These are phyloP conservation scores for Knufia petricola DNA, from an alignment of 2,329 filamentous ascomycete genomes.

Conservation along the genomic window DNA sequence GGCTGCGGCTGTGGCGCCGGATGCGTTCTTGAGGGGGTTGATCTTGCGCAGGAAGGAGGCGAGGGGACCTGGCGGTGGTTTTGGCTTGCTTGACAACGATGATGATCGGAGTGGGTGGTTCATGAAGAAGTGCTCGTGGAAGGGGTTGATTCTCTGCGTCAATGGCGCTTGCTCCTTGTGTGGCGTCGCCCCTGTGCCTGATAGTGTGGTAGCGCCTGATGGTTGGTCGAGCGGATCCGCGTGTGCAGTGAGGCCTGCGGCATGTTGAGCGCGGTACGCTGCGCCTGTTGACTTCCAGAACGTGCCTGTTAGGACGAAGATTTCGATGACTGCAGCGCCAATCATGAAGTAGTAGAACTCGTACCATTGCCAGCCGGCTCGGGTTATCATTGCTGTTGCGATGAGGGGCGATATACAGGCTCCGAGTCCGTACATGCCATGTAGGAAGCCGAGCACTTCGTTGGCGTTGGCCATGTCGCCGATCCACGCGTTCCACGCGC, in stretches of 20 bases:
- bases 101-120: background rate
- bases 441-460: slow-evolving; percentile 62
- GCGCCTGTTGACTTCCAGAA: slow-evolving; percentile 46
- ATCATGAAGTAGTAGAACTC: slow-evolving; percentile 65
- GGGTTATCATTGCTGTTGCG: slow-evolving; percentile 61
- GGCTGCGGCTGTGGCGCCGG: slow-evolving; percentile 29
- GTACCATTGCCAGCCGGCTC: slow-evolving; percentile 53
- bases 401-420: slow-evolving; percentile 58
- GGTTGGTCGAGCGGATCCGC: slow-evolving; percentile 50
- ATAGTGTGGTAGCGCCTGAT: slow-evolving; percentile 11
- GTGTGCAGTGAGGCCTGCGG: slow-evolving; percentile 52
- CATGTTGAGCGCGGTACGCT: slow-evolving; percentile 37
- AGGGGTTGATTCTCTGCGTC: slow-evolving; percentile 25
- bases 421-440: slow-evolving; percentile 63
- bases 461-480: slow-evolving; percentile 67
- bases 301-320: slow-evolving; percentile 40
- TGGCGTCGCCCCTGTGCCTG: background rate
- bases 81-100: too few relatives aligned
- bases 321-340: slow-evolving; percentile 47
- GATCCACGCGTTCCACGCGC: slow-evolving; percentile 51
- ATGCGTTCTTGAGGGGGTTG: slow-evolving; percentile 31
- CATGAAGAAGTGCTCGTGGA: slow-evolving; percentile 4
- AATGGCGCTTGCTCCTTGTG: slow-evolving; percentile 9
- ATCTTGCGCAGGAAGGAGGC: background rate
- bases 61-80: background rate